Evolutionary conservation across 2,329 filamentous ascomycete species (phyloP).

Genomic region (Orbilia ellipsospora): DNA sequence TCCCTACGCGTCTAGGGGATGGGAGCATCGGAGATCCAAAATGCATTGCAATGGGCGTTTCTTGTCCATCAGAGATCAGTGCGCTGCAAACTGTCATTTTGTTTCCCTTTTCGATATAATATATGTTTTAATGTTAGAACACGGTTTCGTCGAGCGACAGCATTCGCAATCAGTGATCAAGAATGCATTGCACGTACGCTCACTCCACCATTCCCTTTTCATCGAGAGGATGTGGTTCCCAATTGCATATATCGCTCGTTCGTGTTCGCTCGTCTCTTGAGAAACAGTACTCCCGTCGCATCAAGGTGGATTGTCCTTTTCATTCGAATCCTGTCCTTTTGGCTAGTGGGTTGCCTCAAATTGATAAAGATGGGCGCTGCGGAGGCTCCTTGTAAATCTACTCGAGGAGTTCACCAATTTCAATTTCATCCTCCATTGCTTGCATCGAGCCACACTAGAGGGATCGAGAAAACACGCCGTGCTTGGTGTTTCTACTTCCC

Average conservation of each 20-base stretch:
- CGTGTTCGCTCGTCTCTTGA: neutral
- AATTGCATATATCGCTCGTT: constrained; percentile 2
- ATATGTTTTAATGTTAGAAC: constrained; percentile 13
- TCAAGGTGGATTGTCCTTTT: too few species aligned
- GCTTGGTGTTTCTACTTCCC: constrained; percentile 44
- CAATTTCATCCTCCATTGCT: constrained; percentile 39
- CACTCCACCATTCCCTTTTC: constrained; percentile 38
- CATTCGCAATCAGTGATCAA: constrained; percentile 51
- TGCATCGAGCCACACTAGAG: constrained; percentile 46
- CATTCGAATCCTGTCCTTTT: constrained; percentile 16
- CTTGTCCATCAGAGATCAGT: constrained; percentile 24
- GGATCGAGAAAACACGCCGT: constrained; percentile 37
- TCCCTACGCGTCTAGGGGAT: neutral
- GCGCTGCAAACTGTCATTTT: constrained; percentile 19
- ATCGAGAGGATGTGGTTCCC: neutral
- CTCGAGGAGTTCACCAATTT: constrained; percentile 28
- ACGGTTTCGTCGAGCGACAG: constrained; percentile 50
- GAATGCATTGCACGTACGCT: constrained; percentile 41
- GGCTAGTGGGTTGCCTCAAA: constrained; percentile 28
- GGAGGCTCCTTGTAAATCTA: constrained; percentile 2
- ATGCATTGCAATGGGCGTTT: constrained; percentile 2
- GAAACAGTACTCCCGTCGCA: constrained; percentile 14
- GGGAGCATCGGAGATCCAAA: neutral
- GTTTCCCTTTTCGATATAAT: neutral
- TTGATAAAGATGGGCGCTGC: constrained; percentile 27